Evolutionary conservation across 2,329 filamentous ascomycete species (phyloP).

Genomic region (Paradendryphiella salina): DNA sequence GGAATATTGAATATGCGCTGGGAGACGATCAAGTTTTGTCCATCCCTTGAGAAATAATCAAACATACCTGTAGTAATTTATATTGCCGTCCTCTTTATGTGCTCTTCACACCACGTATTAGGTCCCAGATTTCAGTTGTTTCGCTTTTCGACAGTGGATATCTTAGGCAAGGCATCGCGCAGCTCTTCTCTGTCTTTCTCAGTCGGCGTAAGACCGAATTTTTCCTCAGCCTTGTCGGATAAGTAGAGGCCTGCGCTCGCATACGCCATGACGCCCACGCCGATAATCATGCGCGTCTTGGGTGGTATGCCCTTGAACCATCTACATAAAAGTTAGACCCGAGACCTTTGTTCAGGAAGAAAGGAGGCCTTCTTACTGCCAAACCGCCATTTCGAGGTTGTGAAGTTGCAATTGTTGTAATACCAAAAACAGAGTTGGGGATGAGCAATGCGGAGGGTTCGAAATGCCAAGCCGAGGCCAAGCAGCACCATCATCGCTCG

Average conservation of each 20-base stretch:
- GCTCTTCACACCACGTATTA: no score
- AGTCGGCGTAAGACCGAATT: constrained; percentile 71
- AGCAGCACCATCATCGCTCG: neutral
- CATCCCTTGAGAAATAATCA: no score
- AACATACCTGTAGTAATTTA: no score
- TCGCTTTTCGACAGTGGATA: constrained; percentile 49
- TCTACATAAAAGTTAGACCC: constrained; percentile 23
- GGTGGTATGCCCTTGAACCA: constrained; percentile 71
- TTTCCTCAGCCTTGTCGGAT: constrained; percentile 72
- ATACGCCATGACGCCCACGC: constrained; percentile 75
- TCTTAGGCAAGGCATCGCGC: constrained; percentile 62
- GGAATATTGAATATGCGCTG: no score
- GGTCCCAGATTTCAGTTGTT: neutral
- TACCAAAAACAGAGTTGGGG: constrained; percentile 3
- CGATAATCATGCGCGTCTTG: constrained; percentile 71
- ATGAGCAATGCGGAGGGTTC: constrained; percentile 6
- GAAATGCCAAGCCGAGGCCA: constrained; percentile 7
- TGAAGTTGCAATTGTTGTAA: neutral
- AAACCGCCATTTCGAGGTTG: constrained; percentile 38
- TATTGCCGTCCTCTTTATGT: no score
- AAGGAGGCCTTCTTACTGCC: constrained; percentile 37
- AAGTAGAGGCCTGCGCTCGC: constrained; percentile 72
- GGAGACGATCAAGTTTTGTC: no score
- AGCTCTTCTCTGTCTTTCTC: constrained; percentile 73
- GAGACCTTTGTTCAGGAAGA: neutral